Conservation (phyloP, 2,329 filamentous ascomycete genomes). For the Calonectria leucothoes region DNA sequence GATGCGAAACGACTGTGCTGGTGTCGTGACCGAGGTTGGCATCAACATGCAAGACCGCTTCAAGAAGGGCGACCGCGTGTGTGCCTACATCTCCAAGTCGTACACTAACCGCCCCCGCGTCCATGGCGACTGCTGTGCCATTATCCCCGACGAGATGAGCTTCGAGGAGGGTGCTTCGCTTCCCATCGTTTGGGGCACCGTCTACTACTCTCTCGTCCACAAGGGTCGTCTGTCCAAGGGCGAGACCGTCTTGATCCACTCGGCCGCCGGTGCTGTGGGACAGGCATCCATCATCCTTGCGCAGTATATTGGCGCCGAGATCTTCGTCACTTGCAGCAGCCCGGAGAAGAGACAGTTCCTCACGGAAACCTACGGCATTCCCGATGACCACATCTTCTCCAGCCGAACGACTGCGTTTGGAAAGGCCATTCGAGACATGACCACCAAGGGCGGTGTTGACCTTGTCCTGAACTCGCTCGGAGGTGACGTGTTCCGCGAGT, state of each 20-base stretch:
- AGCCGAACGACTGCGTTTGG: conserved; percentile 7
- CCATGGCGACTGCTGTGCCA: conserved; percentile 5
- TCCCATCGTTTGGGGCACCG: conserved; percentile 21
- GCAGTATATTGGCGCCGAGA: conserved; percentile 13
- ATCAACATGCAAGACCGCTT: neutral
- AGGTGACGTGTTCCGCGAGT: conserved; percentile 23
- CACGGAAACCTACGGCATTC: conserved; percentile 4
- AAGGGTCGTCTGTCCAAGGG: conserved; percentile 15
- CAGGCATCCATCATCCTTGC: conserved; percentile 16
- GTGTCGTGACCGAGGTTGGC: conserved; percentile 14
- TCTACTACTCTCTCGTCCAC: conserved; percentile 17
- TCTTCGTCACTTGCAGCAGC: conserved; percentile 17
- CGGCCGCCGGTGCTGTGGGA: conserved; percentile 14
- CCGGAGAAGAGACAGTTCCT: conserved; percentile 14
- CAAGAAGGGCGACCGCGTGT: conserved; percentile 18
- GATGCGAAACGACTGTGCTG: conserved; percentile 15
- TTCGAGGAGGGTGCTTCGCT: conserved; percentile 25
- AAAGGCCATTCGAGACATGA: conserved; percentile 1
- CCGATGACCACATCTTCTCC: conserved; percentile 20
- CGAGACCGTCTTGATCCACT: conserved; percentile 31
- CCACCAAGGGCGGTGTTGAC: conserved; percentile 19
- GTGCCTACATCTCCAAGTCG: neutral
- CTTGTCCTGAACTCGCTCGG: conserved; percentile 18
- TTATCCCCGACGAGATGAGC: conserved; percentile 15
- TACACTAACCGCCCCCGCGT: neutral